These are phyloP conservation scores for Colletotrichum zoysiae DNA, from an alignment of 2,329 filamentous ascomycete species.

Conservation along the genomic window DNA sequence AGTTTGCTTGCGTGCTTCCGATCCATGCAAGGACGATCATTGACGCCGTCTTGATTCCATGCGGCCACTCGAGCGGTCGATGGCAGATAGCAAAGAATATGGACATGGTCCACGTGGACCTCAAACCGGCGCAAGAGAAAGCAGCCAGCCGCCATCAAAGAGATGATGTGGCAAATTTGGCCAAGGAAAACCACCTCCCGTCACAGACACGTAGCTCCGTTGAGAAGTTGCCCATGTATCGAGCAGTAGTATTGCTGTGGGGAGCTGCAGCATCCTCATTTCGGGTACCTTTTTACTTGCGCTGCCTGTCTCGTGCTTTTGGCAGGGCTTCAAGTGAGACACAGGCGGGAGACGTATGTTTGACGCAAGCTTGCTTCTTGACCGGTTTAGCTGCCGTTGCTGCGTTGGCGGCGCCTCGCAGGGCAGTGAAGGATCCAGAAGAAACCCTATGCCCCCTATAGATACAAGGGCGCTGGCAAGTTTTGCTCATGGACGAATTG, in stretches of 20 bases:
- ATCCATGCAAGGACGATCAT: conserved; percentile 19
- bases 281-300: conserved; percentile 19
- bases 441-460: background rate
- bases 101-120: conserved; percentile 14
- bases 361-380: conserved; percentile 29
- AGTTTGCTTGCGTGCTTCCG: background rate
- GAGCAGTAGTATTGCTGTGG: conserved; percentile 20
- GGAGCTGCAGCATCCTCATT: conserved; percentile 24
- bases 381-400: conserved; percentile 30
- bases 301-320: conserved; percentile 13
- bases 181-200: conserved; percentile 24
- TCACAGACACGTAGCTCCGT: conserved; percentile 26
- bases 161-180: conserved; percentile 36
- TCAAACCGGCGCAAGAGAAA: conserved; percentile 9
- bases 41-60: conserved; percentile 7
- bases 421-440: conserved; percentile 29
- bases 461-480: conserved; percentile 15
- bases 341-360: conserved; percentile 30
- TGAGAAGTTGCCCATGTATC: background rate
- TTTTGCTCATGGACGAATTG: background rate
- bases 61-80: conserved; percentile 26
- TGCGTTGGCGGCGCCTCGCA: conserved; percentile 38
- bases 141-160: conserved; percentile 3
- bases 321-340: conserved; percentile 23
- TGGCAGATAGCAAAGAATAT: conserved; percentile 18